These are phyloP conservation scores for Hericium erinaceus DNA, from an alignment of 768 basidiomycete species.

Conservation along the genomic window DNA sequence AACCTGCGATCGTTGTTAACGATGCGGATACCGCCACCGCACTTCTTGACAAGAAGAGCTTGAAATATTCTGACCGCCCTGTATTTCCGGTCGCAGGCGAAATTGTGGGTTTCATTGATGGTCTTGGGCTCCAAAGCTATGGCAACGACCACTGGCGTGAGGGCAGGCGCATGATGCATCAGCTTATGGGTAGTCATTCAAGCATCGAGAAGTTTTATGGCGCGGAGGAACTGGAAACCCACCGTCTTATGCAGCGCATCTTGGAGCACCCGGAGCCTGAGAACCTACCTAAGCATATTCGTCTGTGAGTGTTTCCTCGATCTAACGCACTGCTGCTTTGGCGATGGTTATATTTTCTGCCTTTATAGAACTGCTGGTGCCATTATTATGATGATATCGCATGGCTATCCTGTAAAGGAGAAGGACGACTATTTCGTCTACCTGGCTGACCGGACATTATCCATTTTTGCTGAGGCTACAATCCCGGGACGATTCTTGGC, in stretches of 20 bases:
- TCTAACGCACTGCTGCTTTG: not conserved
- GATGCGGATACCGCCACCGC: conserved; percentile 4
- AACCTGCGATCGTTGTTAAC: too few species aligned
- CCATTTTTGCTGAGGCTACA: too few species aligned
- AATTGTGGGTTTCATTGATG: conserved; percentile 10
- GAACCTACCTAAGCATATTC: conserved; percentile 2
- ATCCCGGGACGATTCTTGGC: too few species aligned
- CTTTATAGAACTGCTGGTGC: too few species aligned
- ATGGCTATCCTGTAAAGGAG: too few species aligned
- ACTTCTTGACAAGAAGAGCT: conserved; percentile 19
- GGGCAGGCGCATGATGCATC: conserved; percentile 12
- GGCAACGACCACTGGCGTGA: conserved; percentile 8
- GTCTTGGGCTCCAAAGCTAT: conserved; percentile 12
- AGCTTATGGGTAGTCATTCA: conserved; percentile 9
- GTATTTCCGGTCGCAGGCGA: conserved; percentile 9
- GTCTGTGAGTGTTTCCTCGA: conserved; percentile 4
- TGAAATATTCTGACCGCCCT: conserved; percentile 16
- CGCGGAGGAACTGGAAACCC: conserved; percentile 11
- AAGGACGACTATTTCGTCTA: too few species aligned
- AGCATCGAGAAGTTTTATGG: conserved; percentile 12
- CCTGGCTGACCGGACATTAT: too few species aligned
- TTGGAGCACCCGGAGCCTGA: conserved; percentile 10
- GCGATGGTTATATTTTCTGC: not conserved
- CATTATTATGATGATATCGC: too few species aligned
- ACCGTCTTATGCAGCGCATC: conserved; percentile 8